Evolutionary conservation across 305 asterid species (phyloP).

Genomic region (Solanum chacoense): DNA sequence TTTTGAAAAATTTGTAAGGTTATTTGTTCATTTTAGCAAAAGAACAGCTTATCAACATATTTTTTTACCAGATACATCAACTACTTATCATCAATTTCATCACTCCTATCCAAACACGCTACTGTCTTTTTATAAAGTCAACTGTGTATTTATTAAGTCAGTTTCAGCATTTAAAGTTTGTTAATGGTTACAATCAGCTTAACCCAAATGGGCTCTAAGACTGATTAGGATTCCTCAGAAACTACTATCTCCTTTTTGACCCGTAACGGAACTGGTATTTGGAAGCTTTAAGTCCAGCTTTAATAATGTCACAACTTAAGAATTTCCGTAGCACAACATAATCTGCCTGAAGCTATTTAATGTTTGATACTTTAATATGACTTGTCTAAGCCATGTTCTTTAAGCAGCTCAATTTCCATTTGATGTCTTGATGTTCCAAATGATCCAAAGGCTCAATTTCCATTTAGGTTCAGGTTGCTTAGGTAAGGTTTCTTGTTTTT

Average conservation of each 20-base stretch:
- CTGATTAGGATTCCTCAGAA: neutral
- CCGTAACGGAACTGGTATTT: neutral
- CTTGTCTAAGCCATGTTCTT: neutral
- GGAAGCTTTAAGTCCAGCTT: neutral
- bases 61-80: neutral
- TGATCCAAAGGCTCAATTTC: neutral
- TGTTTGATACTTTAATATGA: neutral
- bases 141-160: neutral
- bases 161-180: neutral
- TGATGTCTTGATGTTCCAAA: neutral
- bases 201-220: neutral
- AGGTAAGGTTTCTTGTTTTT: neutral
- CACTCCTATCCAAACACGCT: neutral
- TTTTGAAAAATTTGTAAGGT: neutral
- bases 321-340: neutral
- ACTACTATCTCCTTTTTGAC: neutral
- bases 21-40: neutral
- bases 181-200: neutral
- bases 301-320: neutral
- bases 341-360: neutral
- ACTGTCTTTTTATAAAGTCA: neutral
- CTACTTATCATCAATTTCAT: neutral
- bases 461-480: neutral
- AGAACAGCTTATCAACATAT: neutral
- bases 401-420: neutral